These are phyloP conservation scores for Biscogniauxia sp. DNA, from an alignment of 2,329 filamentous ascomycete genomes.

Conservation along the genomic window DNA sequence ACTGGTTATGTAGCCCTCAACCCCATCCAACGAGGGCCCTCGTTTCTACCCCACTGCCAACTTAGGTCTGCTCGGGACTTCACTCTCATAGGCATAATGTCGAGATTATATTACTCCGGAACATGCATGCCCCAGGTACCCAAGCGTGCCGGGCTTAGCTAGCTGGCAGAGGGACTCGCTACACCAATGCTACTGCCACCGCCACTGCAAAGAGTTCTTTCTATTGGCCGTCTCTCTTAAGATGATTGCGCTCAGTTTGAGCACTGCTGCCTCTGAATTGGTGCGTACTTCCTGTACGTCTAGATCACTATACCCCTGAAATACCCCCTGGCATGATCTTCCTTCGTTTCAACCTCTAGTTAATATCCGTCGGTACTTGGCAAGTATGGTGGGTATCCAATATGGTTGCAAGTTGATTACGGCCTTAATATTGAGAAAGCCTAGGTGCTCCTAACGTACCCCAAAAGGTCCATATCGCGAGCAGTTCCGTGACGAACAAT, in stretches of 20 bases:
- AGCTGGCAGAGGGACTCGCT: not conserved
- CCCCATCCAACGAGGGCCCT: not conserved
- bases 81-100: not conserved
- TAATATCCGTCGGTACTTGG: slow-evolving; percentile 18
- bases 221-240: slow-evolving; percentile 1
- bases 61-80: not conserved
- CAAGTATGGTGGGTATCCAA: slow-evolving; percentile 21
- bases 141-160: not conserved
- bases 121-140: slow-evolving; percentile 4
- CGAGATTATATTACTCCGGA: slow-evolving; percentile 5
- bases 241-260: slow-evolving; percentile 11
- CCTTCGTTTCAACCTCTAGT: slow-evolving; percentile 2
- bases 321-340: not conserved
- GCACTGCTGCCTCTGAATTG: not conserved
- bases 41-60: slow-evolving; percentile 1
- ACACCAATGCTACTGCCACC: not conserved
- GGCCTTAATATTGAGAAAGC: slow-evolving; percentile 17
- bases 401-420: slow-evolving; percentile 20
- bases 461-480: slow-evolving; percentile 22
- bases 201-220: too few species aligned
- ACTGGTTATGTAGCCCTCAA: not conserved
- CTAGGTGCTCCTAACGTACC: slow-evolving; percentile 13
- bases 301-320: not conserved
- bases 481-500: slow-evolving; percentile 16
- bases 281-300: not conserved